phyloP scores from a whole-genome alignment of 257 asterid genomes.

The Fraxinus quadrangulata region DNA sequence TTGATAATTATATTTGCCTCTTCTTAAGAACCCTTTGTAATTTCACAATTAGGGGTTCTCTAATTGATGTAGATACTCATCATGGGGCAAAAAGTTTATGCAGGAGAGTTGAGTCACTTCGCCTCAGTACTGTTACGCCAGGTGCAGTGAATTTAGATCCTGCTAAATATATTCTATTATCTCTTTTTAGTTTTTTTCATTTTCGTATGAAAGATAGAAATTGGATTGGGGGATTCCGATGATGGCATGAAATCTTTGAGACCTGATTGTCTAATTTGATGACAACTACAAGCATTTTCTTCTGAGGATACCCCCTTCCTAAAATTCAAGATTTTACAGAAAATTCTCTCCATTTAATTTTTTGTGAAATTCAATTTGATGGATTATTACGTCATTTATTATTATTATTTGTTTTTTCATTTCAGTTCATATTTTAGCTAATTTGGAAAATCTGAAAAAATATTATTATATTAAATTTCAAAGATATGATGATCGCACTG shows the following conservation, averaged over 20 bases:
- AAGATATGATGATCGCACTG: conserved; percentile 93
- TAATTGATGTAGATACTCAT: conserved; percentile 21
- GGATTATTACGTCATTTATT: background rate
- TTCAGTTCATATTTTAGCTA: background rate
- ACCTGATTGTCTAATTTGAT: conserved; percentile 87
- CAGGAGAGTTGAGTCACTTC: conserved; percentile 88
- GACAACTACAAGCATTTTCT: conserved; percentile 63
- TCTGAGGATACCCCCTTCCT: conserved; percentile 59
- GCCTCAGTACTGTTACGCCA: conserved; percentile 39
- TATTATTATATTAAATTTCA: background rate
- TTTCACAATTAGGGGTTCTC: conserved; percentile 23
- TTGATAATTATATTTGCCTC: conserved; percentile 17
- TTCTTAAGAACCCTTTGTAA: background rate
- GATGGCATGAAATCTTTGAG: conserved; percentile 98
- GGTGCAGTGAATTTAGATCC: conserved; percentile 60
- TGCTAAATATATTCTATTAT: conserved; percentile 28
- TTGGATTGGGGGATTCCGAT: conserved; percentile 42
- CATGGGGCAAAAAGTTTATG: conserved; percentile 34
- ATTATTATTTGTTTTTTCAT: background rate
- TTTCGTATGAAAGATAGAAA: background rate
- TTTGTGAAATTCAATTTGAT: background rate
- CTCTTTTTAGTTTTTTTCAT: background rate
- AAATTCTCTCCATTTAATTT: background rate
- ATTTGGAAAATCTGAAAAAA: background rate
- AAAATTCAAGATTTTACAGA: background rate